Base-by-base conservation (phyloP, 352 stramenopile genomes). In the Plasmopara halstedii region DNA sequence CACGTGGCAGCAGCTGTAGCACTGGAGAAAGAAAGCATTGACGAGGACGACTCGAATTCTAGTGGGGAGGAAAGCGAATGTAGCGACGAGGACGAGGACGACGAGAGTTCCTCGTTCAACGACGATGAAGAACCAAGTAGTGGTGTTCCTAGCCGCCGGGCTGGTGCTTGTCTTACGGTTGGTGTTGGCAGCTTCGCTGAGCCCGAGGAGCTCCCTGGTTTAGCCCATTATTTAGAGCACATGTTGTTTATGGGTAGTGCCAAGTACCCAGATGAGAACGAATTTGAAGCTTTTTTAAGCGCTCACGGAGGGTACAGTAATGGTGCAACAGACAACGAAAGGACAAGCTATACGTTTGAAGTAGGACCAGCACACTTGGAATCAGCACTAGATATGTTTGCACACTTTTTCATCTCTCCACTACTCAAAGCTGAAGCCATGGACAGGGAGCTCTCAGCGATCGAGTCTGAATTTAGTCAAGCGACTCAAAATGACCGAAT, bases 241-340 rank as follows among this genome's bases (percentile, higher is more conserved):
- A 97, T 98, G 93, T 73, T 98, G 14, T 98, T 98, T 58, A 96
- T 98, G 86, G 92, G 77, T 5, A 95, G 79, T 22, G 41, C 53
- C 13, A 97, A 97, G 54, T 97, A 96, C 57, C 91, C 89, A 6
- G 77, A 91, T 42, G 91, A 97, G 52, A 97, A 97, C 62, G 82
- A 83, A 43, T 97, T 96, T 54, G 88, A 97, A 51, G 45, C 68
- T 6, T 97, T 93, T 49, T 51, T 97, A 52, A 91, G 70, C 34
- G 56, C 81, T 15, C 75, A 96, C 33, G 91, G 91, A 25, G 91
- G 91, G 18, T 93, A 78, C 50, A 93, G 73, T 62, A 97, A 97
- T 46, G 91, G 90, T 15, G 85, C 85, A 21, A 97, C 91, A 4
- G 91, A 97, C 62, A 90, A 90, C 42, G 89, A 97, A 54, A 46